Evolutionary conservation across 768 basidiomycete genomes (phyloP).

Genomic region (Rossbeevera mucosa): DNA sequence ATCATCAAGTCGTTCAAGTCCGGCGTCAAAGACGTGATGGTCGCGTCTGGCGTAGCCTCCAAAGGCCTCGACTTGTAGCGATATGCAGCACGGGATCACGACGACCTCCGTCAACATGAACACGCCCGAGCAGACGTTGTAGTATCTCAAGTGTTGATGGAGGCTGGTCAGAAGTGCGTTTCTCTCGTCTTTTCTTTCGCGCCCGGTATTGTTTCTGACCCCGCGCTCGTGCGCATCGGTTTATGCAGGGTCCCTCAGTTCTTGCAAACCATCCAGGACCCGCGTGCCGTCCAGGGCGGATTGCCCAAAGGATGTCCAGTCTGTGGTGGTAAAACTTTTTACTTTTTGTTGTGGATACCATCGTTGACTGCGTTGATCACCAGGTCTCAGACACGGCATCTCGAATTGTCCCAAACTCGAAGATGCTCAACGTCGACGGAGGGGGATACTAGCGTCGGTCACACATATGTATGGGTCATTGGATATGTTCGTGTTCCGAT

Average conservation of each 20-base stretch:
- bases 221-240: neutral
- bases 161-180: constrained; percentile 95
- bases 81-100: constrained; percentile 98
- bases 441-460: constrained; percentile 28
- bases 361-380: neutral
- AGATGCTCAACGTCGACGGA: constrained; percentile 80
- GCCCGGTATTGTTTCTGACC: neutral
- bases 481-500: neutral
- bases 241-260: constrained; percentile 83
- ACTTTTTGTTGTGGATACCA: neutral
- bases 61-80: constrained; percentile 98
- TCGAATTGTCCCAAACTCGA: constrained; percentile 96
- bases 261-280: constrained; percentile 85
- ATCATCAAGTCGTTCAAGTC: constrained; percentile 98
- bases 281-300: constrained; percentile 73
- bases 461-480: neutral
- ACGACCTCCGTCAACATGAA: constrained; percentile 99
- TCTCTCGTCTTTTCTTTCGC: neutral
- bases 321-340: constrained; percentile 69
- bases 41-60: constrained; percentile 94
- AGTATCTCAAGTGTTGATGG: constrained; percentile 95
- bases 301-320: constrained; percentile 87
- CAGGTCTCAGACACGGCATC: constrained; percentile 90
- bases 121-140: constrained; percentile 89
- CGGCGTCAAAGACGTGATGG: constrained; percentile 98